Percentiles rank a stretch among this genome's conserved stretches.
phyloP scores from a whole-genome alignment of 73 alveolate species.

The Uronychia binucleata region DNA sequence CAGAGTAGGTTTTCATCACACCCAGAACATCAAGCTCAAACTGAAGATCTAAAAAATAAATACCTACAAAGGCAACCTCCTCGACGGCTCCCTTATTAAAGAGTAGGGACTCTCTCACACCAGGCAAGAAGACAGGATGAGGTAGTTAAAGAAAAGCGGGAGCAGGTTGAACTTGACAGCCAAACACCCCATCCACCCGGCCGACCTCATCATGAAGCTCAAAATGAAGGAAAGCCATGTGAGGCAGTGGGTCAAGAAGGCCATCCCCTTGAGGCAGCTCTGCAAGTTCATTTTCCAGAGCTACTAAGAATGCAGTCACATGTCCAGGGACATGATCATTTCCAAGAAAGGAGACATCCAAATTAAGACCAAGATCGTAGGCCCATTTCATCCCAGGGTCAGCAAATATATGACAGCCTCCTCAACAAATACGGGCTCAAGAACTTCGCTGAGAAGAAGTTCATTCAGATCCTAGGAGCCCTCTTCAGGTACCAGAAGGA shows the following conservation, averaged over 20 bases:
- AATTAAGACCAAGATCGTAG: neutral
- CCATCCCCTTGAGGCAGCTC: neutral
- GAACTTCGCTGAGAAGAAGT: slow-evolving; percentile 16
- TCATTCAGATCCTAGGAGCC: neutral
- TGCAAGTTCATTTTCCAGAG: neutral
- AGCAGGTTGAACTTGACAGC: neutral
- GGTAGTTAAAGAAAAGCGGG: neutral
- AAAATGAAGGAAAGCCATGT: neutral
- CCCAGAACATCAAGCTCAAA: neutral
- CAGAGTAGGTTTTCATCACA: neutral
- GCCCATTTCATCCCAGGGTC: neutral
- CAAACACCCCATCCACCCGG: neutral
- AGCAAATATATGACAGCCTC: neutral
- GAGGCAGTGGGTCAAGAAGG: neutral
- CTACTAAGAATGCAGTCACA: neutral
- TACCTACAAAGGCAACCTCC: neutral
- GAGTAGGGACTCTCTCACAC: neutral
- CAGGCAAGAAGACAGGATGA: neutral
- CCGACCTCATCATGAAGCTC: neutral
- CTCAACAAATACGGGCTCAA: slow-evolving; percentile 5
- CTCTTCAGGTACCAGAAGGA: neutral
- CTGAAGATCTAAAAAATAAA: too few relatives aligned
- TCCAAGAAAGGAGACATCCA: neutral
- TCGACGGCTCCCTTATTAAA: neutral
- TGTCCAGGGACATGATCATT: neutral